phyloP scores from a whole-genome alignment of 495 filamentous ascomycete species.

The Penicillium longicatenatum region DNA sequence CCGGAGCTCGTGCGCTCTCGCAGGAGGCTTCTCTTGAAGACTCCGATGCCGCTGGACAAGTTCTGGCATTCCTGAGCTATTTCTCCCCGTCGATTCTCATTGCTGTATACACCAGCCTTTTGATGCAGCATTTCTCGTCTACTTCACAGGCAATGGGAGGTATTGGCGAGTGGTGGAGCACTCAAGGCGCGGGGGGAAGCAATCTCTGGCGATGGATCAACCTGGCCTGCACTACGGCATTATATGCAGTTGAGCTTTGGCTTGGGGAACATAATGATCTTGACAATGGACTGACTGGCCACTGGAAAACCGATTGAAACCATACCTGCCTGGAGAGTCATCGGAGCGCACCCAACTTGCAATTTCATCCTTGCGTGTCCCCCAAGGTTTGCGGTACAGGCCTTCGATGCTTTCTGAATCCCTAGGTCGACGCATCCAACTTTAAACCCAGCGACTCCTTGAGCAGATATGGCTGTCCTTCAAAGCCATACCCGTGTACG shows the following conservation, averaged over 20 bases:
- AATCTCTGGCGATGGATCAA: constrained; percentile 95
- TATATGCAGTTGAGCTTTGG: constrained; percentile 88
- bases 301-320: constrained; percentile 93
- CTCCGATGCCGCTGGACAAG: constrained; percentile 73
- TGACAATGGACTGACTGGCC: constrained; percentile 66
- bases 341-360: not conserved
- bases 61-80: constrained; percentile 82
- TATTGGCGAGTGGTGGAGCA: constrained; percentile 83
- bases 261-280: constrained; percentile 74
- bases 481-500: not conserved
- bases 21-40: constrained; percentile 85
- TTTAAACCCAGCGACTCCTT: not conserved
- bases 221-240: constrained; percentile 77
- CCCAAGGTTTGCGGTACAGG: not conserved
- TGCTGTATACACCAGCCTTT: constrained; percentile 91
- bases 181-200: constrained; percentile 74
- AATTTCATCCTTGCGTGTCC: not conserved
- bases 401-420: not conserved
- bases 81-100: constrained; percentile 92
- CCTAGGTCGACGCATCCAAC: not conserved
- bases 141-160: constrained; percentile 61
- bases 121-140: constrained; percentile 91
- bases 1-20: constrained; percentile 76
- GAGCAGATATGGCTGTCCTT: not conserved
- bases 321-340: not conserved